Evolutionary conservation across 306 rosid species (phyloP).

Genomic region (Psophocarpus tetragonolobus): DNA sequence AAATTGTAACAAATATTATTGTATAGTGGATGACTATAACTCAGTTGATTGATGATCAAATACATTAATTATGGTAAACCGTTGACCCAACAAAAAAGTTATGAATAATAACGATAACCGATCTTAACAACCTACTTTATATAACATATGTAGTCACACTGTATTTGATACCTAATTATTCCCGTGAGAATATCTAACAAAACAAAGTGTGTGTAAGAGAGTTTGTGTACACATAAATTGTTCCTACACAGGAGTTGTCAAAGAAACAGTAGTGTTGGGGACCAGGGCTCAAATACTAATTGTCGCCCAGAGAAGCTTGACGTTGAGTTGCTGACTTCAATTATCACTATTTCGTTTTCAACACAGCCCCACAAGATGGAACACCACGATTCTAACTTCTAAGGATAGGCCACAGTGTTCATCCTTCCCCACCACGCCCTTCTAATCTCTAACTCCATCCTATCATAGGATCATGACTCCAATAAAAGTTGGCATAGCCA

Average conservation of each 20-base stretch:
- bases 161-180: not conserved
- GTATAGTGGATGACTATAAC: too few species aligned
- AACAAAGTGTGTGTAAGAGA: not conserved
- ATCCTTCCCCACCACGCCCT: slow-evolving; percentile 18
- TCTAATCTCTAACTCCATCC: not conserved
- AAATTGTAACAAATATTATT: not conserved
- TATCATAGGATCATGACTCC: not conserved
- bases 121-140: not conserved
- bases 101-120: not conserved
- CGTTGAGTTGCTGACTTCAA: slow-evolving; percentile 15
- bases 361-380: slow-evolving; percentile 20
- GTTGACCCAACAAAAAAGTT: too few species aligned
- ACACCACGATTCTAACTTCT: slow-evolving; percentile 18
- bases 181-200: not conserved
- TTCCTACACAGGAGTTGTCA: not conserved
- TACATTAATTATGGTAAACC: too few species aligned
- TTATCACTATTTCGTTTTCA: slow-evolving; percentile 19
- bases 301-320: slow-evolving; percentile 9
- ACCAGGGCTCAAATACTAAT: slow-evolving; percentile 28
- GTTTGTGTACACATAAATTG: not conserved
- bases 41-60: too few species aligned
- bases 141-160: not conserved
- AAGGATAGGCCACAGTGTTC: not conserved
- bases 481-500: not conserved
- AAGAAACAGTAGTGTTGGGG: slow-evolving; percentile 13